A percentile compares a stretch with the other conserved stretches of the same genome.
Conservation (phyloP, 2,329 filamentous ascomycete genomes). For the Epichloe typhina region DNA sequence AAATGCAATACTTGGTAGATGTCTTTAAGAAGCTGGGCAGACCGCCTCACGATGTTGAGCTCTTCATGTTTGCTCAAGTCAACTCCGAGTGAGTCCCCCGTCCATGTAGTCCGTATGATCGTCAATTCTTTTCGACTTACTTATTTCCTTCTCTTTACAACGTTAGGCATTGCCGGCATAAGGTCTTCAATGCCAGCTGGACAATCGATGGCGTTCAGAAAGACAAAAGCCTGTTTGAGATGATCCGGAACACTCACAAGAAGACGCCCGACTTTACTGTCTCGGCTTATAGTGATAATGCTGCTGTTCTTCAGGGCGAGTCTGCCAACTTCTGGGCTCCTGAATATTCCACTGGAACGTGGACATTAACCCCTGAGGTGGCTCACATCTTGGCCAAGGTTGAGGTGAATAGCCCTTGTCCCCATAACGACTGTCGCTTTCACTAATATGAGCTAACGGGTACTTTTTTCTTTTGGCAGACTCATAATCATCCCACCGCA, state of each 20-base stretch:
- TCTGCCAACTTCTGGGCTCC: constrained; percentile 60
- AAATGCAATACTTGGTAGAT: constrained; percentile 90
- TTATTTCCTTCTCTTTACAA: not conserved
- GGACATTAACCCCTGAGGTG: constrained; percentile 74
- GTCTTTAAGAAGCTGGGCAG: constrained; percentile 31
- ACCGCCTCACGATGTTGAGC: constrained; percentile 74
- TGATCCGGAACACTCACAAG: constrained; percentile 95
- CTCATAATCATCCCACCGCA: constrained; percentile 93
- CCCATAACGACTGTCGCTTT: not conserved
- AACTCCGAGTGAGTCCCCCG: constrained; percentile 57
- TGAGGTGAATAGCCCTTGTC: constrained; percentile 32
- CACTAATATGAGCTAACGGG: not conserved
- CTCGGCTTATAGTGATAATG: constrained; percentile 95
- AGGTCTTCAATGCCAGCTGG: constrained; percentile 96
- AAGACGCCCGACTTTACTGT: constrained; percentile 70
- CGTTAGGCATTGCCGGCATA: constrained; percentile 54
- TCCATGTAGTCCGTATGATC: not conserved
- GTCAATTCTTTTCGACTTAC: not conserved
- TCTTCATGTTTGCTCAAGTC: constrained; percentile 99
- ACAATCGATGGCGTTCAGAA: constrained; percentile 79
- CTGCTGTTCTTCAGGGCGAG: constrained; percentile 55
- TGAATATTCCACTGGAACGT: constrained; percentile 72
- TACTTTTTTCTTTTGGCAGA: constrained; percentile 24
- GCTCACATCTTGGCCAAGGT: constrained; percentile 88
- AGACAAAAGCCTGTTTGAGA: constrained; percentile 72